Evolutionary conservation across 2,329 filamentous ascomycete species (phyloP), one percentile per base, ranked within the genome.

Genomic region (Drechslera avenae): DNA sequence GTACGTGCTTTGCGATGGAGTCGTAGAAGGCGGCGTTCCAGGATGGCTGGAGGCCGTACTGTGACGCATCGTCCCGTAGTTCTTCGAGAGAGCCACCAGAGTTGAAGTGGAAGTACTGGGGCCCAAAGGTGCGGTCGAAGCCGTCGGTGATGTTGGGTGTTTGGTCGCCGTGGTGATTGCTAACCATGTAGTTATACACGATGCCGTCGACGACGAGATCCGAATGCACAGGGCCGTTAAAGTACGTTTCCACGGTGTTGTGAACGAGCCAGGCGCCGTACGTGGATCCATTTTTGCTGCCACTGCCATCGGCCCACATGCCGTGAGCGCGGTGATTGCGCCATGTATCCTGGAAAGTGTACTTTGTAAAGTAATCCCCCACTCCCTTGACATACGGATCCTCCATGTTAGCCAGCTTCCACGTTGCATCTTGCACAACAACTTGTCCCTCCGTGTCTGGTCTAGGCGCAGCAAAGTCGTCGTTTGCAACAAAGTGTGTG

Each of bases 341-440:
- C 82, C 83, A 86, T 1, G 76, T 76, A 50, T 83, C 81, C 4
- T 78, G 76, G 51, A 87, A 86, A 0, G 81, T 86, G 60, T 87
- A 87, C 64, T 87, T 87, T 17, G 84, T 87, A 61, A 86, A 87
- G 67, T 86, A 87, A 37, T 86, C 81, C 1, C 81, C 76, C 48
- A 82, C 78, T 37, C 83, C 72, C 31, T 78, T 67, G 0, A 83
- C 81, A 59, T 86, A 87, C 0, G 80, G 73, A 61, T 84, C 81
- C 13, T 79, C 62, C 0, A 79, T 79, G 39, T 81, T 81, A 19
- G 81, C 80, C 12, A 86, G 65, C 39, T 83, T 81, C 82, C 83
- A 86, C 0, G 84, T 86, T 4, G 85, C 83, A 67, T 87, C 85
- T 63, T 87, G 84, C 3, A 87, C 84, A 41, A 80, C 67, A 3